Base-by-base conservation (phyloP, 2,329 filamentous ascomycete species). In the Aspergillus quadrilineatus region DNA sequence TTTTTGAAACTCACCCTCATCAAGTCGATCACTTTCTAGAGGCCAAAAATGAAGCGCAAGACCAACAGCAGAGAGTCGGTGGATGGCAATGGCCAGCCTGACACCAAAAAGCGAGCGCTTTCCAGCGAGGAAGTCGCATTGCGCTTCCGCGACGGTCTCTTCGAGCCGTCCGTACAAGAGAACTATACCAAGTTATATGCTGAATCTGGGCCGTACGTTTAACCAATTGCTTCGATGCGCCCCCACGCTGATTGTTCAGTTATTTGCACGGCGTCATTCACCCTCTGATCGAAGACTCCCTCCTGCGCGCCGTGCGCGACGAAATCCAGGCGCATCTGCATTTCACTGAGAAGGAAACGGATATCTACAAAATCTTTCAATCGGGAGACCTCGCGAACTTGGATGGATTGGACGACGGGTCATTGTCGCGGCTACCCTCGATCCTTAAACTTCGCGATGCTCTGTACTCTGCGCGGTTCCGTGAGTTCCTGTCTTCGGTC, bases 301-400 rank as follows among this genome's bases (percentile, higher is more conserved):
- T 99, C 15, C 85, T 99, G 46, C 92, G 92, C 68, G 82, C 85
- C 54, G 94, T 99, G 58, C 92, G 94, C 70, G 78, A 83, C 68
- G 94, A 99, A 78, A 93, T 97, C 74, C 88, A 88, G 74, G 82
- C 89, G 65, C 92, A 96, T 70, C 89, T 99, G 64, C 87, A 90
- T 64, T 99, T 99, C 78, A 97, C 94, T 10, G 92, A 92, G 66
- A 99, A 99, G 75, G 94, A 99, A 76, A 99, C 94, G 47, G 94
- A 99, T 74, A 99, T 99, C 67, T 99, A 99, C 84, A 96, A 95
- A 77, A 97, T 99, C 70, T 92, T 97, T 82, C 94, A 99, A 79
- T 97, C 93, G 4, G 94, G 94, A 63, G 94, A 99, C 73, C 83
- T 99, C 34, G 94, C 94, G 46, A 99, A 99, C 76, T 85, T 99